Base-by-base conservation (phyloP, 257 asterid genomes). In the Nicotiana sylvestris region DNA sequence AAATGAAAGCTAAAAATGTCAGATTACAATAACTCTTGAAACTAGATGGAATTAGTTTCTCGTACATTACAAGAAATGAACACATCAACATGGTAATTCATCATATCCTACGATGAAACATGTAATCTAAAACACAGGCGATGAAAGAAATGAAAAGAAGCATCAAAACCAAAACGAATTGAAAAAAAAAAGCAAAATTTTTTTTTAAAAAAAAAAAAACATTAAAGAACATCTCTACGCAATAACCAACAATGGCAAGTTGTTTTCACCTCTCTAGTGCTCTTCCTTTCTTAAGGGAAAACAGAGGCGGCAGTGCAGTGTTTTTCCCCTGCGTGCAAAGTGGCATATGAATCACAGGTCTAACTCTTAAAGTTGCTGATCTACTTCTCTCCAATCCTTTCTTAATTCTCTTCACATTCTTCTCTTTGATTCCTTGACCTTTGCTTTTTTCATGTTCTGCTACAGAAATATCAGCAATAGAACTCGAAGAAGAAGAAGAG, bases 281-380 rank as follows among this genome's bases (percentile, higher is more conserved):
- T 16, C 16, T 87, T 49, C 87, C 89, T 85, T 89, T 93, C 90
- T 87, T 93, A n/a, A 87, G 70, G 9, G 96, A 77, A 87, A 89
- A 89, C 78, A 90, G 43, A 30, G 97, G 95, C 65, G 97, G 93
- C 85, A 88, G 80, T 2, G 86, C 86, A 82, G 80, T 87, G 86
- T 60, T 88, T 85, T 91, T 95, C n/a, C 84, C 92, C 61, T 87
- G 92, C 53, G 90, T 80, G 80, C 96, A 91, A 68, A 91, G 86
- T 39, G 97, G 97, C 84, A 93, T 92, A 86, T 89, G 90, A 66
- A 93, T 80, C 82, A 92, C 88, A 13, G 98, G 98, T 88, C 96
- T 92, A 65, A 92, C 87, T 79, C 92, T 89, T 51, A 90, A 74
- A 58, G 88, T 92, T 30, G 86, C 84, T 51, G 92, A 83, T 84